Evolutionary conservation across 1,139 yeast genomes (phyloP).

Genomic region (Saccharomyces hybrid): DNA sequence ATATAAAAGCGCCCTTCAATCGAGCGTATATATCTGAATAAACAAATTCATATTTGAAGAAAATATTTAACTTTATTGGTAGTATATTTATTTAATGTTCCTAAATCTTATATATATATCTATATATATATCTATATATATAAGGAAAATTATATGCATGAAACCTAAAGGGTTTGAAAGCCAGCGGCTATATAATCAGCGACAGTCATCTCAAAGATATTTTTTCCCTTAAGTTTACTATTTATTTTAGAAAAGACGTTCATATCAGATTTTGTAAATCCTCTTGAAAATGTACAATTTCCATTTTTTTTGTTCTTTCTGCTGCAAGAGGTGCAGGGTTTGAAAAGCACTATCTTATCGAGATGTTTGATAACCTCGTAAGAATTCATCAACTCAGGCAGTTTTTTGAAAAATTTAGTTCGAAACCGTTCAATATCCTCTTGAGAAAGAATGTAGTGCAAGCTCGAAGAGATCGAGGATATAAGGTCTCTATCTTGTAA

Average conservation of each 20-base stretch:
- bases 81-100: not conserved
- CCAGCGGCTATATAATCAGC: conserved; percentile 25
- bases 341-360: conserved; percentile 27
- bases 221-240: conserved; percentile 13
- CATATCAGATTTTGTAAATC: conserved; percentile 28
- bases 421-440: conserved; percentile 11
- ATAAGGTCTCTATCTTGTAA: conserved; percentile 19
- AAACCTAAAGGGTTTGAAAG: conserved; percentile 10
- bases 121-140: too few relatives aligned
- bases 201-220: conserved; percentile 23
- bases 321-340: conserved; percentile 25
- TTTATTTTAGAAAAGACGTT: conserved; percentile 21
- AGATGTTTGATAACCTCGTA: conserved; percentile 21
- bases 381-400: conserved; percentile 4
- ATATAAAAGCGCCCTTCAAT: not conserved
- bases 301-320: conserved; percentile 8
- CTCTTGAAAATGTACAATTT: conserved; percentile 26
- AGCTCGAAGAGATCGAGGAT: conserved; percentile 11
- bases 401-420: conserved; percentile 9
- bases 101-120: not conserved
- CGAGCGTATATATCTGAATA: not conserved
- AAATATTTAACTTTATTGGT: not conserved
- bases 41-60: not conserved
- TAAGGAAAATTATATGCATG: not conserved
- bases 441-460: conserved; percentile 14